Evolutionary conservation across 1,284 basidiomycete genomes (phyloP).

Genomic region (Microbotryomycetes sp.): DNA sequence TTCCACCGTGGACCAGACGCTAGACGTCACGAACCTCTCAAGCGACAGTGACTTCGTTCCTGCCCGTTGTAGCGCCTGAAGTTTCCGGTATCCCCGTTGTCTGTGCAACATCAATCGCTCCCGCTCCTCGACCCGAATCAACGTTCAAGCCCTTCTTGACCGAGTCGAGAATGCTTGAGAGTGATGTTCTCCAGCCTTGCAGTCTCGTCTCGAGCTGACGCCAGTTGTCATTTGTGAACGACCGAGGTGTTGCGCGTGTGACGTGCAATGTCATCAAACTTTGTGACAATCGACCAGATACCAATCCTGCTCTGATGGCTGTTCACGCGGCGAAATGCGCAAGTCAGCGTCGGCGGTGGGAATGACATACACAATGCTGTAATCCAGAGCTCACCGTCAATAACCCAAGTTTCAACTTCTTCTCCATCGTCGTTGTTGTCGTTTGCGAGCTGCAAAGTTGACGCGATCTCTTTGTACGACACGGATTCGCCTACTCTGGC

Average conservation of each 20-base stretch:
- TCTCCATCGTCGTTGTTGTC: conserved; percentile 51
- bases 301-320: conserved; percentile 78
- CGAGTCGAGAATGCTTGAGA: conserved; percentile 61
- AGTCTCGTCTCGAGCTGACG: conserved; percentile 70
- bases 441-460: conserved; percentile 55
- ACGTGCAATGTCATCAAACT: conserved; percentile 68
- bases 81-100: too few relatives aligned
- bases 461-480: conserved; percentile 65
- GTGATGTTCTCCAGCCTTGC: conserved; percentile 67
- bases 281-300: conserved; percentile 80
- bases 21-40: too few relatives aligned
- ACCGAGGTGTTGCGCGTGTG: conserved; percentile 66
- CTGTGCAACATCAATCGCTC: background rate
- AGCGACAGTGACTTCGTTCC: too few relatives aligned
- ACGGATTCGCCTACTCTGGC: conserved; percentile 68
- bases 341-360: conserved; percentile 3
- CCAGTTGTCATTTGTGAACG: conserved; percentile 77
- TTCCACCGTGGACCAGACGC: too few relatives aligned
- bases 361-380: background rate
- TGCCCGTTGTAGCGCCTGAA: too few relatives aligned
- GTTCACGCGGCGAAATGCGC: background rate
- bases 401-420: conserved; percentile 84
- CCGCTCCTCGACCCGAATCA: background rate
- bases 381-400: conserved; percentile 60
- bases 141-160: conserved; percentile 44